Evolutionary conservation across 2,329 filamentous ascomycete genomes (phyloP).

Genomic region (Ceratocystis smalleyi): DNA sequence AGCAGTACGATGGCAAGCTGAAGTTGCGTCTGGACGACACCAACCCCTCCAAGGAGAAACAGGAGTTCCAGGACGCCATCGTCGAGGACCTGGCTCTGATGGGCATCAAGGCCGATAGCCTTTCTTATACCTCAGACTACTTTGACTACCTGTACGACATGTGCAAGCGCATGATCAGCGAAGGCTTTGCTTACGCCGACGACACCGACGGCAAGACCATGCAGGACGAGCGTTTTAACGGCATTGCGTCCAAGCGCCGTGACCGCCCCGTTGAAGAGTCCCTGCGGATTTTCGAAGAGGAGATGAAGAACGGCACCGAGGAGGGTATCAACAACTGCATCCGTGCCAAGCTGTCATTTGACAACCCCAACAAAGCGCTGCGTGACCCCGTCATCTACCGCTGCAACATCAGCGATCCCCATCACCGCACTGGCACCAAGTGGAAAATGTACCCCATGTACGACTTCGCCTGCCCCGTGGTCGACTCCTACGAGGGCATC

Average conservation of each 20-base stretch:
- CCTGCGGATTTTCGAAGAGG: conserved; percentile 67
- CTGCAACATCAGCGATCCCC: conserved; percentile 54
- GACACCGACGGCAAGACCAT: conserved; percentile 84
- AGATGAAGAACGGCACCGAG: conserved; percentile 77
- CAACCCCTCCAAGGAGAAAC: conserved; percentile 92
- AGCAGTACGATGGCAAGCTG: conserved; percentile 80
- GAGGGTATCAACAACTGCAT: conserved; percentile 80
- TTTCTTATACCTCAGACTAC: conserved; percentile 89
- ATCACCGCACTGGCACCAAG: conserved; percentile 62
- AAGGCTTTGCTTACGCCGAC: conserved; percentile 83
- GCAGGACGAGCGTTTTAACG: conserved; percentile 69
- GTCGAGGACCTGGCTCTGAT: conserved; percentile 81
- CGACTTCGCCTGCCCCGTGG: conserved; percentile 70
- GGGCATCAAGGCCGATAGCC: conserved; percentile 74
- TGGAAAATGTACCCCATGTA: conserved; percentile 86
- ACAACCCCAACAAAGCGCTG: conserved; percentile 90
- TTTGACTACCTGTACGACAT: conserved; percentile 84
- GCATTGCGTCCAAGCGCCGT: conserved; percentile 65
- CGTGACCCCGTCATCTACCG: conserved; percentile 95
- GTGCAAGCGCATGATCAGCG: conserved; percentile 68
- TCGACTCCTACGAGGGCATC: conserved; percentile 67
- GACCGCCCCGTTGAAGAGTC: conserved; percentile 70
- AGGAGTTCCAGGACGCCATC: conserved; percentile 89
- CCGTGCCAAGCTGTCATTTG: conserved; percentile 80
- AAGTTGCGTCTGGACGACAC: conserved; percentile 93